phyloP scores from a whole-genome alignment of 306 rosid species.

The Calophaca sinica region DNA sequence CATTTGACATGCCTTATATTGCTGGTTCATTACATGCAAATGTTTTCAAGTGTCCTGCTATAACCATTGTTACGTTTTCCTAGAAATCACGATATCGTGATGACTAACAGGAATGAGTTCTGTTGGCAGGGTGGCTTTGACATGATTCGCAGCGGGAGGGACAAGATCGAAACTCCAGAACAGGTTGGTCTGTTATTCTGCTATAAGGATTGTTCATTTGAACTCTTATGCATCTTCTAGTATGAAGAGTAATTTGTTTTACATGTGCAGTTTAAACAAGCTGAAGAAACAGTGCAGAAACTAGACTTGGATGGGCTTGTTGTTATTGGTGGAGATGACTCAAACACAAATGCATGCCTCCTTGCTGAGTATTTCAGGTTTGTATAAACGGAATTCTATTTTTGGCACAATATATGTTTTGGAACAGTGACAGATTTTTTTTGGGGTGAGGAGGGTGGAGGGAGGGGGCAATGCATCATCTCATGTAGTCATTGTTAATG shows the following conservation, averaged over 20 bases:
- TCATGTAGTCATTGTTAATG: background rate
- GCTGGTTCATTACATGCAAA: constrained; percentile 9
- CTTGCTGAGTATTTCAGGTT: constrained; percentile 98
- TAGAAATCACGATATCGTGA: constrained; percentile 33
- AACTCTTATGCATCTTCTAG: constrained; percentile 27
- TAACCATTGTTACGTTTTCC: background rate
- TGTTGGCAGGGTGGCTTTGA: constrained; percentile 93
- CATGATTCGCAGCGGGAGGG: constrained; percentile 99
- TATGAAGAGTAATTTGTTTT: constrained; percentile 39
- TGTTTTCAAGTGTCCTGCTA: constrained; percentile 1
- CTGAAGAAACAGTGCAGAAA: constrained; percentile 84
- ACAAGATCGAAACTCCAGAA: constrained; percentile 98
- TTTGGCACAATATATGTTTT: constrained; percentile 14
- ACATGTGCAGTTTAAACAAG: constrained; percentile 83
- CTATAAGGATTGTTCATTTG: constrained; percentile 16
- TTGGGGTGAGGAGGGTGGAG: background rate
- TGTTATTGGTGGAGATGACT: constrained; percentile 99
- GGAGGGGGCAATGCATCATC: background rate
- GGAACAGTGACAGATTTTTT: background rate
- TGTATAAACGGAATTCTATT: constrained; percentile 26
- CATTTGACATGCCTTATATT: constrained; percentile 30
- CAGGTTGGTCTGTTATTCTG: constrained; percentile 63
- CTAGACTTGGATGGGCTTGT: constrained; percentile 95
- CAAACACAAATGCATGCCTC: constrained; percentile 98
- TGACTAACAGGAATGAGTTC: constrained; percentile 37